A percentile compares a stretch with the other conserved stretches of the same genome.
Evolutionary conservation across 345 rosid species (phyloP).

Genomic region (Hibiscus trionum): DNA sequence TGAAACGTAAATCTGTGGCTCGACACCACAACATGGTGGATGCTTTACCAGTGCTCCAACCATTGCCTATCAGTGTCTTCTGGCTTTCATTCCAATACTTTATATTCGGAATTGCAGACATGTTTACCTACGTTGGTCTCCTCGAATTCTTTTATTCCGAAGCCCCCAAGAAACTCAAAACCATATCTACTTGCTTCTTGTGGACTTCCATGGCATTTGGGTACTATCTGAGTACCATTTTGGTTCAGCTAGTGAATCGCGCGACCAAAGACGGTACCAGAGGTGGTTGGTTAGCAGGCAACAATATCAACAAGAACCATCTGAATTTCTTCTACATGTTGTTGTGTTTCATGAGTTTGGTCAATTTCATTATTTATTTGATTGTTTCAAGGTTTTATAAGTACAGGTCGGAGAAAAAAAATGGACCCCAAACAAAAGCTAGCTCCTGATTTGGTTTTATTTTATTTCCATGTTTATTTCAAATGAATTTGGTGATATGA

Average conservation of each 20-base stretch:
- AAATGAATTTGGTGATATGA: not conserved
- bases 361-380: constrained; percentile 44
- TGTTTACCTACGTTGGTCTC: constrained; percentile 46
- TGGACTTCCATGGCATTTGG: constrained; percentile 58
- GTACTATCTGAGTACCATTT: constrained; percentile 34
- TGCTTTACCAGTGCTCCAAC: constrained; percentile 30
- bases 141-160: constrained; percentile 59
- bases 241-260: constrained; percentile 37
- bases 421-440: not conserved
- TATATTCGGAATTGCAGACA: constrained; percentile 48
- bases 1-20: constrained; percentile 43
- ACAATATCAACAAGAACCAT: constrained; percentile 49
- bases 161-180: constrained; percentile 38
- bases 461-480: not conserved
- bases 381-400: constrained; percentile 33
- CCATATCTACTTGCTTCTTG: constrained; percentile 41
- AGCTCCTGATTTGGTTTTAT: not conserved
- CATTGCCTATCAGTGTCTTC: constrained; percentile 39
- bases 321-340: constrained; percentile 45
- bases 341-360: constrained; percentile 35
- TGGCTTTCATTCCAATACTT: constrained; percentile 56
- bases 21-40: constrained; percentile 42
- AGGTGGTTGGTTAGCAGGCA: constrained; percentile 50
- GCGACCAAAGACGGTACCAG: constrained; percentile 23
- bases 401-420: constrained; percentile 24